phyloP scores from a whole-genome alignment of 768 basidiomycete species.

The Amanita pallidorosea region DNA sequence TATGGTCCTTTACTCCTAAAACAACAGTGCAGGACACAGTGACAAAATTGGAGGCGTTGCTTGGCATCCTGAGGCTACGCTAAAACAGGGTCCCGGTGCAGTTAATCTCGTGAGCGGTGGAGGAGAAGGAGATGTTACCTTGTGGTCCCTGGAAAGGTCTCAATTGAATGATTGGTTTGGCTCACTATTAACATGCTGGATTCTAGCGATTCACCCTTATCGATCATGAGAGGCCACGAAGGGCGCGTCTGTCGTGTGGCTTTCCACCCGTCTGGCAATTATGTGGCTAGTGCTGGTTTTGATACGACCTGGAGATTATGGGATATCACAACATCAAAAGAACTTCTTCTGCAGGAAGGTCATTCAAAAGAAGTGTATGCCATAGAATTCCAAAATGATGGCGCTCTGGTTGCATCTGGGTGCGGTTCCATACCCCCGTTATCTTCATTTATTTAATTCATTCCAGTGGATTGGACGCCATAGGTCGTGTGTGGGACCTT shows the following conservation, averaged over 20 bases:
- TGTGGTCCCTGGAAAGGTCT: conserved; percentile 86
- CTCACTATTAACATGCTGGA: neutral
- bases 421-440: conserved; percentile 24
- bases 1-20: conserved; percentile 1
- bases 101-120: conserved; percentile 90
- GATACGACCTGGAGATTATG: conserved; percentile 97
- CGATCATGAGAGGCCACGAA: conserved; percentile 80
- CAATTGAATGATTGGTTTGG: conserved; percentile 8
- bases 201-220: conserved; percentile 73
- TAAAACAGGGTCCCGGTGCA: conserved; percentile 46
- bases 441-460: neutral
- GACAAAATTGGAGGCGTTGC: conserved; percentile 94
- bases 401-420: conserved; percentile 90
- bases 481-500: conserved; percentile 95
- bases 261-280: conserved; percentile 93
- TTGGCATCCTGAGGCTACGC: conserved; percentile 93
- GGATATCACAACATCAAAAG: conserved; percentile 78
- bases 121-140: conserved; percentile 73
- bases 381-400: conserved; percentile 94
- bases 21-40: conserved; percentile 49
- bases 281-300: conserved; percentile 90
- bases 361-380: conserved; percentile 96
- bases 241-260: conserved; percentile 88
- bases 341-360: conserved; percentile 87
- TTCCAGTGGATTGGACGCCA: conserved; percentile 84